phyloP scores from a whole-genome alignment of 371 early-diverging fungal genomes.

The Mortierella sp. region DNA sequence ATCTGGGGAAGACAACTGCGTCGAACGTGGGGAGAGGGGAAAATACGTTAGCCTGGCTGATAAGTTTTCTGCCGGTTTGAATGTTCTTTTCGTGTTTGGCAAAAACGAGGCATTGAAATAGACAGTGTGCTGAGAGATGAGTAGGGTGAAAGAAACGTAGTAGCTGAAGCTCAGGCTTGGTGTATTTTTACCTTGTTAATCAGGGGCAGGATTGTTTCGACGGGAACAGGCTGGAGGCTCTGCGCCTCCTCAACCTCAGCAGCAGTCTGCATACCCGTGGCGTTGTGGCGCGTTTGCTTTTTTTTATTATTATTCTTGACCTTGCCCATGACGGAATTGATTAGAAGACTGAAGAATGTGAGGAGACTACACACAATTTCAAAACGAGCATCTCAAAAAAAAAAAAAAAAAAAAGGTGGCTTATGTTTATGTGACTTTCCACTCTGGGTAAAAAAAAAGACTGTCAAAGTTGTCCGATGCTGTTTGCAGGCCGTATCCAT shows the following conservation, averaged over 20 bases:
- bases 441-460: too few relatives aligned
- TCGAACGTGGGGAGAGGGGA: conserved; percentile 19
- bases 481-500: too few relatives aligned
- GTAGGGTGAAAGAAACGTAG: not conserved
- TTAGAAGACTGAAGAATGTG: not conserved
- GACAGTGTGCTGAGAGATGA: too few relatives aligned
- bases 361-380: not conserved
- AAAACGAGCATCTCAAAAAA: not conserved
- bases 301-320: conserved; percentile 49
- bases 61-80: too few relatives aligned
- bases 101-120: too few relatives aligned
- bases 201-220: conserved; percentile 62
- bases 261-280: conserved; percentile 43
- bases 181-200: conserved; percentile 70
- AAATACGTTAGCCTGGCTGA: too few relatives aligned
- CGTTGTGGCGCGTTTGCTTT: conserved; percentile 41
- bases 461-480: too few relatives aligned
- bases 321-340: conserved; percentile 39
- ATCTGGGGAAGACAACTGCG: conserved; percentile 69
- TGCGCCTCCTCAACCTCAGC: conserved; percentile 29
- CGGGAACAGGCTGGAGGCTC: conserved; percentile 29
- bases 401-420: conserved; percentile 12
- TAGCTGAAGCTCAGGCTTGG: not conserved
- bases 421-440: not conserved
- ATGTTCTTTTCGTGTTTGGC: too few relatives aligned